These are phyloP conservation scores for Serendipita vermifera DNA, from an alignment of 768 basidiomycete species.

Conservation along the genomic window DNA sequence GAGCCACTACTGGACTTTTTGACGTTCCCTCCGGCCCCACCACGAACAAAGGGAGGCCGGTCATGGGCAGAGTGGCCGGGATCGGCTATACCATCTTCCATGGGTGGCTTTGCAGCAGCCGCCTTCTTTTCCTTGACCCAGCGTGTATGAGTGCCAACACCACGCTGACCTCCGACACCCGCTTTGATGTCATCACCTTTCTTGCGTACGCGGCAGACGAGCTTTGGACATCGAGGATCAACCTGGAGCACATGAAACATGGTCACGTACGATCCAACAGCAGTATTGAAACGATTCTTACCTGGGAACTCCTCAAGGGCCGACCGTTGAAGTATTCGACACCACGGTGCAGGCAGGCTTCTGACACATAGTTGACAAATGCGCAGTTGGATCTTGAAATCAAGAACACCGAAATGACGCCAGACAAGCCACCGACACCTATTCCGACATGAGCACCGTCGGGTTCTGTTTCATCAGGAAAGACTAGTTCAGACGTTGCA, in stretches of 20 bases:
- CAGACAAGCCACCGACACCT: conserved; percentile 26
- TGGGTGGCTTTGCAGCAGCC: not conserved
- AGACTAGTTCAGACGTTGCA: not conserved
- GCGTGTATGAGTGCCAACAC: conserved; percentile 67
- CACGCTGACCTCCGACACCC: conserved; percentile 85
- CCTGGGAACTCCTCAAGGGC: conserved; percentile 35
- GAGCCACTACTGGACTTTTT: conserved; percentile 35
- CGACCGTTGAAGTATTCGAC: conserved; percentile 61
- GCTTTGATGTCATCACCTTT: conserved; percentile 76
- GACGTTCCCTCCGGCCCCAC: conserved; percentile 20
- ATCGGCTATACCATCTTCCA: too few species aligned
- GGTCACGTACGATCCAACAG: not conserved
- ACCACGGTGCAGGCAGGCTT: conserved; percentile 48
- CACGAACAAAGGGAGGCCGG: not conserved
- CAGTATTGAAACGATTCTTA: not conserved
- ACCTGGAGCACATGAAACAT: conserved; percentile 29
- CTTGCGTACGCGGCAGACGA: conserved; percentile 73
- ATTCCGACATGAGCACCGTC: not conserved
- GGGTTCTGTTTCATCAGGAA: not conserved
- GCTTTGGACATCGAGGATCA: conserved; percentile 58
- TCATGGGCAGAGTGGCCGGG: not conserved
- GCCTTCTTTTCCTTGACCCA: conserved; percentile 53
- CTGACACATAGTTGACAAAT: conserved; percentile 75
- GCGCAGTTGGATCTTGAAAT: conserved; percentile 93
- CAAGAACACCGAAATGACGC: conserved; percentile 76